These are phyloP conservation scores for Aspergillus pseudotamarii DNA, from an alignment of 2,329 filamentous ascomycete species.

Conservation along the genomic window DNA sequence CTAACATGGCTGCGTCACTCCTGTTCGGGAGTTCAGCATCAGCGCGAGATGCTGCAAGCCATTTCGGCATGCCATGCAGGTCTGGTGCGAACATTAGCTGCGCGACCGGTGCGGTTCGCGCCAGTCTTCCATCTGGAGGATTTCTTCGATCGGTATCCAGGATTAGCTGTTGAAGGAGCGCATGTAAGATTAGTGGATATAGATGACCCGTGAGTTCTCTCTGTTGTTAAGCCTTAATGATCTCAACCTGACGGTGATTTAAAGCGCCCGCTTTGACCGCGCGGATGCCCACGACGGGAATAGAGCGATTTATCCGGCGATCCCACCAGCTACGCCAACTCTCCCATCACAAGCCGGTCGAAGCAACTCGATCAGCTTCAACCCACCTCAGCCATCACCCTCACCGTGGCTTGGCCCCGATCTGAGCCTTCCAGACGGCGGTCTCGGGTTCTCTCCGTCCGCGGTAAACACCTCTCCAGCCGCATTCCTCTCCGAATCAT, in stretches of 20 bases:
- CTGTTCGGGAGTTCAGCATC: conserved; percentile 79
- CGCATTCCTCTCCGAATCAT: conserved; percentile 35
- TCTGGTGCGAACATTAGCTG: conserved; percentile 72
- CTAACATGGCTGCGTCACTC: conserved; percentile 72
- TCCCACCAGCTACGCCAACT: conserved; percentile 13
- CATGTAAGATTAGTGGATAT: conserved; percentile 73
- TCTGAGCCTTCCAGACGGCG: conserved; percentile 8
- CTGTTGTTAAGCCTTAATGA: not conserved
- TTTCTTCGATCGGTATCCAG: conserved; percentile 82
- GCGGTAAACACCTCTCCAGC: conserved; percentile 35
- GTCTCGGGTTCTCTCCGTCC: conserved; percentile 45
- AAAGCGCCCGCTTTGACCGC: conserved; percentile 14
- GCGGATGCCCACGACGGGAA: conserved; percentile 18
- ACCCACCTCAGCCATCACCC: conserved; percentile 27
- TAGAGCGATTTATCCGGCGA: conserved; percentile 20
- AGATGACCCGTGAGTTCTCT: conserved; percentile 48
- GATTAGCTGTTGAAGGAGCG: conserved; percentile 71
- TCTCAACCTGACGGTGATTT: not conserved
- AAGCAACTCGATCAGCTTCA: conserved; percentile 25
- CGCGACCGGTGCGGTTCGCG: conserved; percentile 71
- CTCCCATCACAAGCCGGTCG: conserved; percentile 21
- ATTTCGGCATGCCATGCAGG: conserved; percentile 80
- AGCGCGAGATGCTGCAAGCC: conserved; percentile 74
- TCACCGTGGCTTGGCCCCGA: conserved; percentile 12
- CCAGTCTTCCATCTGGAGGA: conserved; percentile 84